phyloP scores from a whole-genome alignment of 371 early-diverging fungal species.

The Mortierella sp. region DNA sequence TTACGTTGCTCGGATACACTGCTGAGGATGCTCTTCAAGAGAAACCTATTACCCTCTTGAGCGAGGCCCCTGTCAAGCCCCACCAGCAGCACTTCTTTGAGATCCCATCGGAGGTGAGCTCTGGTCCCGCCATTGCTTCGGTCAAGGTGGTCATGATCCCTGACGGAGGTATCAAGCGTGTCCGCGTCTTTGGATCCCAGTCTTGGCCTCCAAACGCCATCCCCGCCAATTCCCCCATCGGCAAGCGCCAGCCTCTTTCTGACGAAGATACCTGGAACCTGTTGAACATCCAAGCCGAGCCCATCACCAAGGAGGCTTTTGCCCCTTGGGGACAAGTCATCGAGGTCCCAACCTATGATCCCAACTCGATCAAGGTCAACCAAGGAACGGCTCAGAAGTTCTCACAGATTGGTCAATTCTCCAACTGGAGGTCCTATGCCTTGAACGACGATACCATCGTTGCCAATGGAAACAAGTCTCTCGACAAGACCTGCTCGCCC shows the following conservation, averaged over 20 bases:
- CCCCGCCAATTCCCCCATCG: conserved; percentile 25
- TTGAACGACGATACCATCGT: conserved; percentile 34
- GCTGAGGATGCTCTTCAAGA: conserved; percentile 25
- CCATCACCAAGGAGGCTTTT: conserved; percentile 77
- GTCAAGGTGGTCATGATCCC: conserved; percentile 38
- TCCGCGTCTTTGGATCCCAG: conserved; percentile 73
- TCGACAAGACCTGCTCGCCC: conserved; percentile 25
- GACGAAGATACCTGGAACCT: conserved; percentile 52
- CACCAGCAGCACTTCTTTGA: conserved; percentile 79
- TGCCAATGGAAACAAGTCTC: conserved; percentile 29
- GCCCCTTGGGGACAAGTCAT: conserved; percentile 84
- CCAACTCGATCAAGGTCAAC: conserved; percentile 72
- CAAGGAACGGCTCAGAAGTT: conserved; percentile 84
- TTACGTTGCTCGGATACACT: conserved; percentile 38
- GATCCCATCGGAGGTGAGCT: conserved; percentile 67
- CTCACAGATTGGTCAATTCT: conserved; percentile 72
- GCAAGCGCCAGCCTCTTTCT: conserved; percentile 33
- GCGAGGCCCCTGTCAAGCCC: conserved; percentile 61
- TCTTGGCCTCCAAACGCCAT: conserved; percentile 52
- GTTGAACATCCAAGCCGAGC: conserved; percentile 61
- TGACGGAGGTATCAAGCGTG: conserved; percentile 82
- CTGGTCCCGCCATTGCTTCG: conserved; percentile 62
- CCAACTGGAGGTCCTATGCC: conserved; percentile 64
- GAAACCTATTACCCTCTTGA: conserved; percentile 57
- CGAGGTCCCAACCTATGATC: conserved; percentile 59